Evolutionary conservation across 805 yeast genomes (phyloP), one percentile per base, ranked within the genome.

Genomic region (Suhomyces pyralidae): DNA sequence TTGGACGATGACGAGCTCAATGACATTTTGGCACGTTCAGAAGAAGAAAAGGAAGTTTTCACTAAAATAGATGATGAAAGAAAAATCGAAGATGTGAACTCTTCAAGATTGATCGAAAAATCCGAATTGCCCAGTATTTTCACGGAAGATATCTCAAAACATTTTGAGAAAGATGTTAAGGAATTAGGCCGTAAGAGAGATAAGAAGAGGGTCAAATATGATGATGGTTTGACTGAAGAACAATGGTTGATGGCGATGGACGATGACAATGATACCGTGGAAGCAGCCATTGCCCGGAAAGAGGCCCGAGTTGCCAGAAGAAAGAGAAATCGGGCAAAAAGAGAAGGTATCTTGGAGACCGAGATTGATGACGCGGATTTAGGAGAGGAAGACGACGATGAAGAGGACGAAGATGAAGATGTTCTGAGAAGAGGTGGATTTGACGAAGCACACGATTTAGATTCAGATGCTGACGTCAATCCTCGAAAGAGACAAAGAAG

Each of bases 1-100:
- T 73, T 82, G 58, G 88, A 84, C 58, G 89, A 84, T 56, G 87
- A 83, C 24, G 93, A 86, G 60, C 70, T 88, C 64, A 86, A 88
- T 62, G 88, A 84, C 50, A 79, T 85, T 46, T 76, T 88, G 55
- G 89, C 91, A 2, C 79, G 93, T 68, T 73, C 76, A 53, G 92
- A 85, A 14, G 81, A 73, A 1, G 94, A 87, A 60, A 76, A 78
- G 56, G 68, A 58, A 7, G 51, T 83, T 25, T 87, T 87, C 64
- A 76, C 74, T 45, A 62, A 81, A 60, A 77, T 86, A 70, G 94
- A 88, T 65, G 70, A 70, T 43, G 86, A 86, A 53, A 74, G 90
- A 64, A 64, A 62, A 22, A 64, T 61, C n/a, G 68, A 63, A 44
- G 54, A 55, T 9, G 45, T 30, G 43, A 61, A 61, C 2, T 44